phyloP scores from a whole-genome alignment of 345 rosid genomes.

The Eucalyptus camaldulensis region DNA sequence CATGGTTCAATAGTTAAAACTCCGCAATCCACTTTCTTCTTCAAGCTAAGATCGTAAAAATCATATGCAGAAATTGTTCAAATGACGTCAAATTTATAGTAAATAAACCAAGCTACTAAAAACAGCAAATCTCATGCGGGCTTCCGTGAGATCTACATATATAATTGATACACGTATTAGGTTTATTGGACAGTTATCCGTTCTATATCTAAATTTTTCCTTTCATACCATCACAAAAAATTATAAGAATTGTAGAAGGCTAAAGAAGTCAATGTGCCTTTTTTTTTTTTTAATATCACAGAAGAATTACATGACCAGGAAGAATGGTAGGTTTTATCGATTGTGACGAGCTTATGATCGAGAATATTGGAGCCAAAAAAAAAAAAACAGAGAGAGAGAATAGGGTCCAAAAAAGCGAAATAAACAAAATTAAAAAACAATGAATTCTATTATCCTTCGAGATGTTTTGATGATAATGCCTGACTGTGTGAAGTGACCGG shows the following conservation, averaged over 20 bases:
- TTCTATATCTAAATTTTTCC: background rate
- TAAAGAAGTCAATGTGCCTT: background rate
- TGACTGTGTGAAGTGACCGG: background rate
- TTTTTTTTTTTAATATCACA: background rate
- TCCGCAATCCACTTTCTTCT: background rate
- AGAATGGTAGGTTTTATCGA: background rate
- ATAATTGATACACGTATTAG: background rate
- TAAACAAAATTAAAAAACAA: background rate
- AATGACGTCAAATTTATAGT: background rate
- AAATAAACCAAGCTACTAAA: background rate
- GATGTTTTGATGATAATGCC: background rate
- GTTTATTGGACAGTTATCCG: background rate
- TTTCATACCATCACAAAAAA: background rate
- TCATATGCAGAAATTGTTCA: background rate
- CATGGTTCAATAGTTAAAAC: background rate
- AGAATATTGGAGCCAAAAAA: background rate
- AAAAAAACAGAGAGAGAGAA: background rate
- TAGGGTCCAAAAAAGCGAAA: background rate
- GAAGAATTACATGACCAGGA: background rate
- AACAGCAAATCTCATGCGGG: background rate
- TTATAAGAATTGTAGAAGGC: background rate
- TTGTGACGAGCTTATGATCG: background rate
- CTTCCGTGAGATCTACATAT: background rate
- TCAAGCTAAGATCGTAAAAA: background rate
- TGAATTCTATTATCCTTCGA: background rate